A percentile compares a stretch with the other conserved stretches of the same genome.
Conservation (phyloP, 176 grass and related monocot species). For the Panicum miliaceum region DNA sequence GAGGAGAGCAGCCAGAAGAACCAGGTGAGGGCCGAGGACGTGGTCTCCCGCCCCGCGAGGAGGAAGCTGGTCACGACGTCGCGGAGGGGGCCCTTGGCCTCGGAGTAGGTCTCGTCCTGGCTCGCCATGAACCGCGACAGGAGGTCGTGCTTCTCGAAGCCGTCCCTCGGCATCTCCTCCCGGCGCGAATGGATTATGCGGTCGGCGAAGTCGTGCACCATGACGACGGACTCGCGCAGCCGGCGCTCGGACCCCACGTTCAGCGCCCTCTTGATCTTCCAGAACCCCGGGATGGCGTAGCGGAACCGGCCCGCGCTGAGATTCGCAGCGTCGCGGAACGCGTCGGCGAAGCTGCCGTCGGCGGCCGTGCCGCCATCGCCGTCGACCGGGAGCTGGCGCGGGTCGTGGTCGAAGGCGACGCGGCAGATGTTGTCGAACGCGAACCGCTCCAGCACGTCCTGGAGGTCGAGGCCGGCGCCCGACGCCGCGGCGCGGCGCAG, state of each 20-base stretch:
- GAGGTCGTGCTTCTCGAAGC: constrained; percentile 57
- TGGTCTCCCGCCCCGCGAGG: constrained; percentile 72
- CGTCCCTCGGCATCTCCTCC: constrained; percentile 38
- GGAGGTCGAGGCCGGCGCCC: constrained; percentile 43
- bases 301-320: constrained; percentile 64
- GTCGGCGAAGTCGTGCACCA: constrained; percentile 64
- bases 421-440: constrained; percentile 80
- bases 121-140: constrained; percentile 61
- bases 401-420: constrained; percentile 71
- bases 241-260: constrained; percentile 61
- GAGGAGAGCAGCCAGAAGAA: constrained; percentile 88
- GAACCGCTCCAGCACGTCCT: constrained; percentile 70
- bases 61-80: constrained; percentile 82
- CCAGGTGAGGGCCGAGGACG: constrained; percentile 72
- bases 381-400: constrained; percentile 29
- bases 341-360: constrained; percentile 49
- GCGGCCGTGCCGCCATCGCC: not conserved
- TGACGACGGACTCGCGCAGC: constrained; percentile 51
- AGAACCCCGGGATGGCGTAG: constrained; percentile 58
- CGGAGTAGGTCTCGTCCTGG: constrained; percentile 46
- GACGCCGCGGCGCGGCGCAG: constrained; percentile 30
- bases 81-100: constrained; percentile 65
- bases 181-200: constrained; percentile 55
- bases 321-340: constrained; percentile 64
- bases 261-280: constrained; percentile 63